Percentiles rank a stretch among this genome's conserved stretches.
These are phyloP conservation scores for Termitomyces sp. DNA, from an alignment of 768 basidiomycete species.

Conservation along the genomic window DNA sequence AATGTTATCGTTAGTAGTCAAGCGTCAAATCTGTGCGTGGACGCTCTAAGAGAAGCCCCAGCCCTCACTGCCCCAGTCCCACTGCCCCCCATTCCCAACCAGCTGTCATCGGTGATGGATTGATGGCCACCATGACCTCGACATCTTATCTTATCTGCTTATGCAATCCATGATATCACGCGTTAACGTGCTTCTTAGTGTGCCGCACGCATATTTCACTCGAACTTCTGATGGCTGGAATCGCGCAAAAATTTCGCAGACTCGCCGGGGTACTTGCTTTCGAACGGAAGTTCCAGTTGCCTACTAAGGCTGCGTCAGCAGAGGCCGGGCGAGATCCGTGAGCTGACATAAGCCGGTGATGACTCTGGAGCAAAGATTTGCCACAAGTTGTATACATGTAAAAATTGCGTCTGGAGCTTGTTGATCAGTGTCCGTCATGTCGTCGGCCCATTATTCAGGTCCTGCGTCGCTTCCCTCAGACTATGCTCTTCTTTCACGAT, in stretches of 20 bases:
- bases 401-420: neutral
- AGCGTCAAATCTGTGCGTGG: too few relatives aligned
- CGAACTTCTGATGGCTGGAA: neutral
- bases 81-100: too few relatives aligned
- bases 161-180: neutral
- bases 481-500: constrained; percentile 60
- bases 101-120: too few relatives aligned
- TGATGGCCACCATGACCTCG: neutral
- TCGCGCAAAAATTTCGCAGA: neutral
- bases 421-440: constrained; percentile 5
- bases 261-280: neutral
- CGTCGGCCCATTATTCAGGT: constrained; percentile 51
- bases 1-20: too few relatives aligned
- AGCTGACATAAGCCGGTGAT: constrained; percentile 2
- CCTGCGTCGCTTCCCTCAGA: constrained; percentile 65
- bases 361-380: neutral
- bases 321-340: neutral
- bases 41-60: too few relatives aligned
- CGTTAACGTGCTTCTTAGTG: neutral
- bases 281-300: too few relatives aligned
- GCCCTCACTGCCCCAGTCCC: too few relatives aligned
- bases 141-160: neutral
- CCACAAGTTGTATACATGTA: neutral
- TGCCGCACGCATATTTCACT: neutral
- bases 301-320: too few relatives aligned